These are phyloP conservation scores for Polyporus arcularius DNA, from an alignment of 768 basidiomycete species.

Conservation along the genomic window DNA sequence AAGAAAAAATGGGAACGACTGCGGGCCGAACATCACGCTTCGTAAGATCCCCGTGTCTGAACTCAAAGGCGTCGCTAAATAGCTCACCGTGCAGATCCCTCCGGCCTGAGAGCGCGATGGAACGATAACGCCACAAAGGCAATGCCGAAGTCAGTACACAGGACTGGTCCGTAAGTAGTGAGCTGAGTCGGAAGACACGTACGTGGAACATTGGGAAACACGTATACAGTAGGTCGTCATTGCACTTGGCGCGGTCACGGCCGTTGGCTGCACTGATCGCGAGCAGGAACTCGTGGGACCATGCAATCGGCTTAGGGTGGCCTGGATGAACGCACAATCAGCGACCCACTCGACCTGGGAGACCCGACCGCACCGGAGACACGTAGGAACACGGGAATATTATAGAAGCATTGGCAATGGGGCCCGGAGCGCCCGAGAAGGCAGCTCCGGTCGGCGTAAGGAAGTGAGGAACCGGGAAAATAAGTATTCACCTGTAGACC, in stretches of 20 bases:
- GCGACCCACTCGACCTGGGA: not conserved
- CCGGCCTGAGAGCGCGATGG: constrained; percentile 1
- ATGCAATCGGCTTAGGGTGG: constrained; percentile 26
- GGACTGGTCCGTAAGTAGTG: no score
- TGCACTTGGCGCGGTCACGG: constrained; percentile 1
- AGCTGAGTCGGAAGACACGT: constrained; percentile 5
- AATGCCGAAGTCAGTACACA: no score
- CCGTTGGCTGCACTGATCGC: constrained; percentile 2
- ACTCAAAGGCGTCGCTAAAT: constrained; percentile 8
- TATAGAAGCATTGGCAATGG: no score
- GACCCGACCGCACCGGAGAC: not conserved
- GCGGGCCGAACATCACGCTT: constrained; percentile 10
- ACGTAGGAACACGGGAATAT: no score
- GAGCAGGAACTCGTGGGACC: constrained; percentile 14
- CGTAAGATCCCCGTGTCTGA: not conserved
- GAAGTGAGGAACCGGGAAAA: not conserved
- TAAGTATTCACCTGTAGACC: not conserved
- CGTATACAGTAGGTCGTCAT: constrained; percentile 18
- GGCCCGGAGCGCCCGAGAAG: no score
- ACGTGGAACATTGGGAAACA: constrained; percentile 29
- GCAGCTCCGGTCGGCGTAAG: no score
- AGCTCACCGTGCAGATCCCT: constrained; percentile 9
- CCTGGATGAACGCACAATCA: constrained; percentile 7
- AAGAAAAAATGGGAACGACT: constrained; percentile 1
- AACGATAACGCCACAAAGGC: not conserved